Base-by-base conservation (phyloP, 805 yeast species). In the Maudiozyma serrabonitensis region DNA sequence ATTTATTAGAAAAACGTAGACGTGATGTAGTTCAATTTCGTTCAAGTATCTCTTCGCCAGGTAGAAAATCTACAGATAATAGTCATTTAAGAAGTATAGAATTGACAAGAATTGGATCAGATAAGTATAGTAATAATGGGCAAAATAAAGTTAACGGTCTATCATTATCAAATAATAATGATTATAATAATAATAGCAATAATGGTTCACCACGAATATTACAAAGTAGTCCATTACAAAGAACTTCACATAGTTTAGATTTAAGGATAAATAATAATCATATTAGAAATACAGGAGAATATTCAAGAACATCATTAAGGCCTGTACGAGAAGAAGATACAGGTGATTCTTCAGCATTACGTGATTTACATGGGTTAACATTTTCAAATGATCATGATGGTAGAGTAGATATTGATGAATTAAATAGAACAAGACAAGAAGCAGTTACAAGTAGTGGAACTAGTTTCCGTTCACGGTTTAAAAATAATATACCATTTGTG, bases 1-100 rank as follows among this genome's bases (percentile, higher is more conserved):
- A 53, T 12, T 43, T 63, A 8, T 52, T 64, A 18, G 62, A 62
- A 39, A 53, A 56, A 47, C 51, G 60, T 35, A 53, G 66, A 32
- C 52, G 48, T 25, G 65, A 64, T 26, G 59, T 66, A 0, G 49
- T 59, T 13, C 58, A 58, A 43, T 63, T 64, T 49, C 48, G 69
- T 43, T 62, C 68, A 6, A 64, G 69, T 49, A 59, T 65, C 18
- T 63, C 67, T 2, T 59, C 64, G 1, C 68, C 68, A 1, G 68
- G 68, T 3, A 54, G 67, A 32, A 63, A 64, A 48, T 62, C 66
- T 13, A 63, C 68, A 1, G 68, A 63, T 48, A 63, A 62, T 45
- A 61, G 66, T 42, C 68, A 63, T 53, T 45, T 65, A 28, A 55
- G 21, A 31, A 28, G 19, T 19, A 25, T 18, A 12, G 46, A 41